Evolutionary conservation across 768 basidiomycete species (phyloP), one percentile per base, ranked within the genome.

Genomic region (Tricholoma flavovirens): DNA sequence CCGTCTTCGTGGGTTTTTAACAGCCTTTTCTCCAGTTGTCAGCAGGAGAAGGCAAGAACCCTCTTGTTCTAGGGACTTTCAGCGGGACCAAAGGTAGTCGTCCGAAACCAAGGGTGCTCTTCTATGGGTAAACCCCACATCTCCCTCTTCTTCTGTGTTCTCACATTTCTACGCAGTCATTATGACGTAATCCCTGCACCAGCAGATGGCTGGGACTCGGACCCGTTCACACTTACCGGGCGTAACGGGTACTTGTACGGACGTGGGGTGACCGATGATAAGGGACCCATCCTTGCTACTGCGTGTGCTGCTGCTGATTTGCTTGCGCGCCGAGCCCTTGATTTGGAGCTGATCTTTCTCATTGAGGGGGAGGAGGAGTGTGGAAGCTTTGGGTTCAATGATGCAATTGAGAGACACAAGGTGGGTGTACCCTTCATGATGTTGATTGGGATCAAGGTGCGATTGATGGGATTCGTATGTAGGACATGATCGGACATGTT

Each of bases 311-410:
- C 87, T 10, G 90, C 93, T 0, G 83, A 90, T 19, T 68, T 98
- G 43, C 79, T 94, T 3, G 76, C 83, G 24, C 75, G 77, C 11
- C 78, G 93, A 1, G 80, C 85, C 10, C 80, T 99, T 2, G 90
- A 82, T 21, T 79, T 94, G 0, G 97, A 99, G 65, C 68, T 99
- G 1, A 85, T 98, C 5, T 84, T 98, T 67, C 70, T 98, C 51
- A 84, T 98, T 14, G 97, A 99, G 71, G 97, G 97, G 0, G 96
- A 98, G 67, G 97, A 97, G 67, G 97, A 99, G 68, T 84, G 83
- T n/a, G 96, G 96, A 1, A 96, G 93, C 66, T 69, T 77, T 4
- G 93, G 95, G 0, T 95, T 99, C 64, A 79, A 74, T 36, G 83
- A 90, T n/a, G 81, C 88, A 2, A 88, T 98, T 9, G 64, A 73